Evolutionary conservation across 257 asterid genomes (phyloP), one percentile per base, ranked within the genome.

Genomic region (Linderniella brevidens): DNA sequence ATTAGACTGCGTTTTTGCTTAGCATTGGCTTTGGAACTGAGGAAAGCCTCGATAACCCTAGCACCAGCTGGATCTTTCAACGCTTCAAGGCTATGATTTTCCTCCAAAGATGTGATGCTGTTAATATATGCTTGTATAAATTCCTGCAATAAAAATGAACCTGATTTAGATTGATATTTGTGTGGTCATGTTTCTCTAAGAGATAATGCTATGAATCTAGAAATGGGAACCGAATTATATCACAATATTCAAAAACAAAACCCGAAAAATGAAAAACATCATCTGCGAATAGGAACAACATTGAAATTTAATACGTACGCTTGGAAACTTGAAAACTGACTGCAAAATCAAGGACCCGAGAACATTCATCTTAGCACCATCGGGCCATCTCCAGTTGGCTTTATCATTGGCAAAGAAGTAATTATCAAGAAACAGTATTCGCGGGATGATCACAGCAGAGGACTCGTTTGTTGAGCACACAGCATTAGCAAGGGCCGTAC

Each of bases 21-120:
- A 29, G 70, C 69, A 2, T 93, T 69, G 60, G 74, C 73, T 64
- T 67, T 70, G 17, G 99, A 79, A 61, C 48, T 58, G 50, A 90
- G 87, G 60, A 90, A 90, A 52, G 93, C 90, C 72, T 90, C 99
- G 45, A 90, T 61, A 58, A 81, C 94, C 49, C 94, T 90, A 52
- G 87, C 70, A 53, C 99, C 96, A 58, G 86, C 62, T 17, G 93
- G 70, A 59, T 81, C 83, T 68, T 81, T 81, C 35, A 78, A 65
- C 52, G 81, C 78, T 67, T 66, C 68, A 55, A 85, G 80, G 60
- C 75, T 70, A 43, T 75, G 79, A 48, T 57, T 60, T 13, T 56
- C 86, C 61, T 90, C 93, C 56, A 85, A 68, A 41, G 94, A 79
- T 19, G 67, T 71, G 62, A 90, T 76, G 71, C 94, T 75, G 49